Conservation (phyloP, 208 protist genomes). For the Leptomonas pyrrhocoris region DNA sequence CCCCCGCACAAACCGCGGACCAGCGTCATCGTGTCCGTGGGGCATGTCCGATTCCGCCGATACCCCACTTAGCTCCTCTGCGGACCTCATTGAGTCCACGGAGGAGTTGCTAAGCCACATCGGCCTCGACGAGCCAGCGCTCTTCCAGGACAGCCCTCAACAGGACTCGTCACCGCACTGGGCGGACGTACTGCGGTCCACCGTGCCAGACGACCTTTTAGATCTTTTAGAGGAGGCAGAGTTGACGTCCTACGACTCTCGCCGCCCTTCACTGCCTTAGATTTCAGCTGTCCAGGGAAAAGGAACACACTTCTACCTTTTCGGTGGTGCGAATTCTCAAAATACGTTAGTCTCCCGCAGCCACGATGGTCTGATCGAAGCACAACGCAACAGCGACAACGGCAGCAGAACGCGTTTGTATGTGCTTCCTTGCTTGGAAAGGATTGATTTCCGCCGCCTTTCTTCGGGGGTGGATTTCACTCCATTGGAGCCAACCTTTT, state of each 20-base stretch:
- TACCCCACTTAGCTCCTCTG: not conserved
- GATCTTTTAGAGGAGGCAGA: constrained; percentile 22
- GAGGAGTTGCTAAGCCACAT: constrained; percentile 24
- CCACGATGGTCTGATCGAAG: too few species aligned
- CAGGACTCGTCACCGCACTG: not conserved
- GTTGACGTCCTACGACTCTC: constrained; percentile 5
- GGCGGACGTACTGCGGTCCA: constrained; percentile 3
- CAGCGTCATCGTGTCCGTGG: not conserved
- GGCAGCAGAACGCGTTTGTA: too few species aligned
- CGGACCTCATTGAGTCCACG: constrained; percentile 10
- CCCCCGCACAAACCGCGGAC: constrained; percentile 28
- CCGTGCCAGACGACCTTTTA: constrained; percentile 14
- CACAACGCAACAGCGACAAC: too few species aligned
- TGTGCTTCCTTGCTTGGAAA: too few species aligned
- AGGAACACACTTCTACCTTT: not conserved
- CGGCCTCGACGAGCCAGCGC: constrained; percentile 1
- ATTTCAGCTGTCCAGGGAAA: not conserved
- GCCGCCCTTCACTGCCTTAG: not conserved
- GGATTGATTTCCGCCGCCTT: too few species aligned
- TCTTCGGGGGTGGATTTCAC: too few species aligned
- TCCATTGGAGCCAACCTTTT: too few species aligned
- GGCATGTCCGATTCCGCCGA: not conserved
- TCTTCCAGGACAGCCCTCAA: not conserved
- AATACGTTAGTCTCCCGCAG: not conserved
- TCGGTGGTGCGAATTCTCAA: not conserved